phyloP scores from a whole-genome alignment of 2,329 filamentous ascomycete species.

The Parastagonospora avenae region DNA sequence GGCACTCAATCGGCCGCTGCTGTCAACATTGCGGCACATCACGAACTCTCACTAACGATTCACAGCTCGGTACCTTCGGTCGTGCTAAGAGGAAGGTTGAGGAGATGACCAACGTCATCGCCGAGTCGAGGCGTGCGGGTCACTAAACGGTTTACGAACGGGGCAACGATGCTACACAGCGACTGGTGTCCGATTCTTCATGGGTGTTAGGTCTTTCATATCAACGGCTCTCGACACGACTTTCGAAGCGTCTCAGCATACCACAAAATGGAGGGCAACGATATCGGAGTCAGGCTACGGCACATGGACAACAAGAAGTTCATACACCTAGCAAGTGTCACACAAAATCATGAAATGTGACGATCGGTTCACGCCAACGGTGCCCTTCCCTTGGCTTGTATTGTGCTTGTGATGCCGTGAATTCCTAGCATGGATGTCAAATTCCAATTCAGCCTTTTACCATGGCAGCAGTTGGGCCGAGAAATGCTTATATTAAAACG shows the following conservation, averaged over 20 bases:
- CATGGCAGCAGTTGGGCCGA: slow-evolving; percentile 96
- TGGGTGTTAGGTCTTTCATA: slow-evolving; percentile 43
- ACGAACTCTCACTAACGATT: slow-evolving; percentile 31
- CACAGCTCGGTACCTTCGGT: slow-evolving; percentile 93
- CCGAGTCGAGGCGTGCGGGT: slow-evolving; percentile 83
- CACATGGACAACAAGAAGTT: slow-evolving; percentile 28
- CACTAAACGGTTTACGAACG: slow-evolving; percentile 58
- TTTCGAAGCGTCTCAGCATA: slow-evolving; percentile 34
- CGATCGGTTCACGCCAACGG: slow-evolving; percentile 42
- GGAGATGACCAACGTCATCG: slow-evolving; percentile 97
- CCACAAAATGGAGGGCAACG: slow-evolving; percentile 34
- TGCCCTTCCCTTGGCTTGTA: slow-evolving; percentile 5
- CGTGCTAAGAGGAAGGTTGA: slow-evolving; percentile 99
- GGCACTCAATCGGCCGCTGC: slow-evolving; percentile 1
- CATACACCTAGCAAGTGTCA: slow-evolving; percentile 43
- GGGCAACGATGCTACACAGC: slow-evolving; percentile 32
- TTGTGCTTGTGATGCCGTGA: slow-evolving; percentile 7
- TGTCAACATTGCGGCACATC: not conserved
- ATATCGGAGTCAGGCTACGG: slow-evolving; percentile 41
- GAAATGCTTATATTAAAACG: slow-evolving; percentile 75
- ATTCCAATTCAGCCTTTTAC: slow-evolving; percentile 83
- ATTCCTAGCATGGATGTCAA: slow-evolving; percentile 94
- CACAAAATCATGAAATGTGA: slow-evolving; percentile 45
- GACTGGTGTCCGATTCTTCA: slow-evolving; percentile 41
- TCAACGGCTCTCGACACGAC: slow-evolving; percentile 39